phyloP scores from a whole-genome alignment of 176 grass and related monocot species.

The Zizania latifolia region DNA sequence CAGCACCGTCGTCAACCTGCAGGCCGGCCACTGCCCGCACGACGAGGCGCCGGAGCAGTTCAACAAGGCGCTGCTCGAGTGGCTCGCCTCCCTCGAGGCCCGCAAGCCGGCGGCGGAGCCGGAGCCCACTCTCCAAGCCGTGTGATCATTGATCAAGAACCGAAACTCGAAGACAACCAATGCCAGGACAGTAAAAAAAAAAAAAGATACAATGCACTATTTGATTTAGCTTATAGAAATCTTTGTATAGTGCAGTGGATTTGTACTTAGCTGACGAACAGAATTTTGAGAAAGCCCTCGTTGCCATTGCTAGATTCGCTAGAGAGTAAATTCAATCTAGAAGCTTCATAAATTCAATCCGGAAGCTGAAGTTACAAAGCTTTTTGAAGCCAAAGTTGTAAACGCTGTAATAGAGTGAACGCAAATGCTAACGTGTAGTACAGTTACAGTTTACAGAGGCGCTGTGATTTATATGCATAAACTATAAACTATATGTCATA shows the following conservation, averaged over 20 bases:
- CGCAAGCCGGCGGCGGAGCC: neutral
- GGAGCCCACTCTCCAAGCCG: slow-evolving; percentile 40
- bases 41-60: slow-evolving; percentile 87
- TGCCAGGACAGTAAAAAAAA: neutral
- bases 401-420: neutral
- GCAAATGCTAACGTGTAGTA: neutral
- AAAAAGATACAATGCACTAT: neutral
- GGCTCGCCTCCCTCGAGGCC: slow-evolving; percentile 50
- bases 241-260: neutral
- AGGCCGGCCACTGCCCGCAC: slow-evolving; percentile 88
- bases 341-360: neutral
- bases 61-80: slow-evolving; percentile 69
- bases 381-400: too few relatives aligned
- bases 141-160: slow-evolving; percentile 17
- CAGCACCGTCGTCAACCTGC: slow-evolving; percentile 64
- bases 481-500: too few relatives aligned
- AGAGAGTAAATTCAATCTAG: neutral
- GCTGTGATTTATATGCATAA: neutral
- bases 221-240: neutral
- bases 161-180: neutral
- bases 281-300: neutral
- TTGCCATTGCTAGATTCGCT: neutral
- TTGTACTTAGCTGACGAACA: too few relatives aligned
- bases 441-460: too few relatives aligned
- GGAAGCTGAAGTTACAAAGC: neutral